Evolutionary conservation across 106 monocot genomes (phyloP).

Genomic region (Phalaenopsis aphrodite): DNA sequence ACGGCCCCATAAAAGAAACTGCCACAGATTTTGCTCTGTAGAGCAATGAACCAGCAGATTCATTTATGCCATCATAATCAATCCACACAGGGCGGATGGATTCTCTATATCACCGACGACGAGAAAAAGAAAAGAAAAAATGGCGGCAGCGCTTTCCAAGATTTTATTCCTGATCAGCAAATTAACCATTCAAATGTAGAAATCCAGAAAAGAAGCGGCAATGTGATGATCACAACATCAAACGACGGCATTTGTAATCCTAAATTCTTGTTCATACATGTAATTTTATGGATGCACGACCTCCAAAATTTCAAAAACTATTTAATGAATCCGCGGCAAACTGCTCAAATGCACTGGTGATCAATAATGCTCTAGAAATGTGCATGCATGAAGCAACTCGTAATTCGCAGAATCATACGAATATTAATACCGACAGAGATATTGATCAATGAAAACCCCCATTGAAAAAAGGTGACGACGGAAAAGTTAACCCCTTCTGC

Average conservation of each 20-base stretch:
- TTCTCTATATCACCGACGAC: neutral
- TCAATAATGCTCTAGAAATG: neutral
- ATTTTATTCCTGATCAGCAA: neutral
- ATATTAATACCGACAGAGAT: neutral
- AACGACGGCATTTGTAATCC: neutral
- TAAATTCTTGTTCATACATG: neutral
- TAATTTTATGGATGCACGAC: neutral
- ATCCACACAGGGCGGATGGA: neutral
- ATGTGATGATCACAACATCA: neutral
- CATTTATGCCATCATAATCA: conserved; percentile 1
- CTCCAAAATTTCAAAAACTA: neutral
- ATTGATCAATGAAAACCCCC: neutral
- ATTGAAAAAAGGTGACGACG: neutral
- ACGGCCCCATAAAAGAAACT: conserved; percentile 10
- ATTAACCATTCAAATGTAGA: neutral
- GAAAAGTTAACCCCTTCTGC: neutral
- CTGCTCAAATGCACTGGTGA: neutral
- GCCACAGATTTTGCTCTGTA: neutral
- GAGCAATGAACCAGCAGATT: neutral
- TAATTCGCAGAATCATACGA: neutral
- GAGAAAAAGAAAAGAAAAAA: no score
- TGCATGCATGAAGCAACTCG: neutral
- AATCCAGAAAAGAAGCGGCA: neutral
- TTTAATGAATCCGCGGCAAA: neutral
- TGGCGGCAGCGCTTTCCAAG: neutral